Evolutionary conservation across 1,139 yeast species (phyloP).

Genomic region (Saccharomyces hybrid): DNA sequence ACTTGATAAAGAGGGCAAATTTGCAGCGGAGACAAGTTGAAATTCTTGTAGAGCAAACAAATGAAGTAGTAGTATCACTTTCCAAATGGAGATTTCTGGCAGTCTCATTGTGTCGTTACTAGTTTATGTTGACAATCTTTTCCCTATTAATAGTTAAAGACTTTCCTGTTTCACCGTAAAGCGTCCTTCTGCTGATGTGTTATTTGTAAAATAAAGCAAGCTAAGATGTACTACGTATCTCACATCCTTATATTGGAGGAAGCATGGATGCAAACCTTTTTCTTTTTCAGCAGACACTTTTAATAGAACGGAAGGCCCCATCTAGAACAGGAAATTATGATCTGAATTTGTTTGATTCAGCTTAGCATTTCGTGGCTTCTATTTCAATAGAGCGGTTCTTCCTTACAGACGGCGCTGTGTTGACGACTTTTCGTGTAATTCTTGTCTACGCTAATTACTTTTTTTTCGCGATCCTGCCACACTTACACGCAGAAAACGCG

Average conservation of each 20-base stretch:
- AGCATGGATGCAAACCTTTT: background rate
- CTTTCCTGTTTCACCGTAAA: background rate
- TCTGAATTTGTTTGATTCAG: background rate
- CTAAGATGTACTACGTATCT: background rate
- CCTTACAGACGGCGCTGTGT: background rate
- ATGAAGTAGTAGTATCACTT: background rate
- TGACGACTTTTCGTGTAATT: background rate
- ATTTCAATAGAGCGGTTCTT: background rate
- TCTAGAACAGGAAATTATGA: background rate
- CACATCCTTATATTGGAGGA: background rate
- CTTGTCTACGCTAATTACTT: background rate
- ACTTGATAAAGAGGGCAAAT: background rate
- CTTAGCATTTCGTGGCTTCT: background rate
- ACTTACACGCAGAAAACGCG: background rate
- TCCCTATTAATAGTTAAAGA: background rate
- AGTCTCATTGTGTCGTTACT: background rate
- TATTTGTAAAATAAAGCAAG: background rate
- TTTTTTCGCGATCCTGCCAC: background rate
- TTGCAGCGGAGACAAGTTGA: background rate
- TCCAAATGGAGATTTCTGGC: background rate
- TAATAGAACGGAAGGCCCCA: background rate
- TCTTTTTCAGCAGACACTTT: background rate
- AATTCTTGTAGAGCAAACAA: background rate
- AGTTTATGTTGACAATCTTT: background rate
- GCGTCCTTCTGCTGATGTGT: background rate